A percentile compares a stretch with the other conserved stretches of the same genome.
These are phyloP conservation scores for Nothopassalora personata DNA, from an alignment of 2,329 filamentous ascomycete genomes.

Conservation along the genomic window DNA sequence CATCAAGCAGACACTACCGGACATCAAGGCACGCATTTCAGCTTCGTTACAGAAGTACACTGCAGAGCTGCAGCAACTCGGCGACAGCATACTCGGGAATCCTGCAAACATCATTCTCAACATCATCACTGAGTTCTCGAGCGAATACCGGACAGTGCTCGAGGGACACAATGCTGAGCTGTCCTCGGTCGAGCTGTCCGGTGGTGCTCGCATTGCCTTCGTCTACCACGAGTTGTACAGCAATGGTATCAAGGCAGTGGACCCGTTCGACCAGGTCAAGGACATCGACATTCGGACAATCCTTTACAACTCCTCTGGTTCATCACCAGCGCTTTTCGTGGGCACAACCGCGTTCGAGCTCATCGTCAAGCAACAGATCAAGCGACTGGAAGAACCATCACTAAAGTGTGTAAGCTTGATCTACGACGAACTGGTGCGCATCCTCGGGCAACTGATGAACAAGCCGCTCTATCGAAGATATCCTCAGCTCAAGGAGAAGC, in stretches of 20 bases:
- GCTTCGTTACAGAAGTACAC: conserved; percentile 89
- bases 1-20: conserved; percentile 97
- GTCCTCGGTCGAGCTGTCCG: conserved; percentile 88
- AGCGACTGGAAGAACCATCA: conserved; percentile 89
- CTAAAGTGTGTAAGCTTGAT: conserved; percentile 96
- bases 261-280: conserved; percentile 96
- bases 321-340: conserved; percentile 92
- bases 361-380: conserved; percentile 98
- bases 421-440: conserved; percentile 94
- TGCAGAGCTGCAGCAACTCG: conserved; percentile 72
- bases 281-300: conserved; percentile 96
- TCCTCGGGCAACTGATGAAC: conserved; percentile 79
- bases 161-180: conserved; percentile 96
- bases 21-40: conserved; percentile 96
- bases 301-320: conserved; percentile 98
- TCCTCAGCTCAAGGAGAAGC: conserved; percentile 91
- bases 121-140: conserved; percentile 98
- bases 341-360: conserved; percentile 97
- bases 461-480: conserved; percentile 91
- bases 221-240: conserved; percentile 98
- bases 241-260: conserved; percentile 94
- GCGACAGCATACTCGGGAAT: conserved; percentile 93
- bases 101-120: conserved; percentile 94
- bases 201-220: conserved; percentile 96
- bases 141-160: conserved; percentile 91